Percentiles rank a stretch among this genome's conserved stretches.
Conservation (phyloP, 1,139 yeast genomes). For the Suhomyces anneliseae region DNA sequence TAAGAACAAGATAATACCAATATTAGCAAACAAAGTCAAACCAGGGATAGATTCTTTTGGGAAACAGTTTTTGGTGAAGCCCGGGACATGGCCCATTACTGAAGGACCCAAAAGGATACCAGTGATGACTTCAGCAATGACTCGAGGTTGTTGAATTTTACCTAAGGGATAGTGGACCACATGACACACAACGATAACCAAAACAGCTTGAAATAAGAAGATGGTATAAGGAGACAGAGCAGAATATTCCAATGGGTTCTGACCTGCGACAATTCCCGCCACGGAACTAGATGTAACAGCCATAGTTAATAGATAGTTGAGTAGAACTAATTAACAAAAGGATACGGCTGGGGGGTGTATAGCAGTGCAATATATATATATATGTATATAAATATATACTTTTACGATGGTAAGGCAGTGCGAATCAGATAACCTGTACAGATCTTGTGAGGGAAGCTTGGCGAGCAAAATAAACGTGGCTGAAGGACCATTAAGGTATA, state of each 20-base stretch:
- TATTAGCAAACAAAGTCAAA: conserved; percentile 63
- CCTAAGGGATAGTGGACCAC: conserved; percentile 59
- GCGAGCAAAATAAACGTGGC: no score
- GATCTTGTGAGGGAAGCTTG: neutral
- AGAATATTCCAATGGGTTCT: conserved; percentile 62
- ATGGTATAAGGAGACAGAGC: conserved; percentile 58
- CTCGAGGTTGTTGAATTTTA: conserved; percentile 67
- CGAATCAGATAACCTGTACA: neutral
- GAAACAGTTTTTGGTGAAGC: conserved; percentile 62
- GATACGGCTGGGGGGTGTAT: neutral
- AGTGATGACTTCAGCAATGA: conserved; percentile 74
- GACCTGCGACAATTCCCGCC: conserved; percentile 71
- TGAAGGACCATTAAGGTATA: no score
- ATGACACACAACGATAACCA: conserved; percentile 56
- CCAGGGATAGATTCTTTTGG: conserved; percentile 63
- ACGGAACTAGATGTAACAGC: conserved; percentile 34
- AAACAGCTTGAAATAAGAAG: conserved; percentile 59
- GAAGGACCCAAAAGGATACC: conserved; percentile 73
- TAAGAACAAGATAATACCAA: conserved; percentile 71
- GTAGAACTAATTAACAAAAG: neutral
- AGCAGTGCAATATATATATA: neutral
- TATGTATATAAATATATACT: neutral
- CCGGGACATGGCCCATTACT: conserved; percentile 68
- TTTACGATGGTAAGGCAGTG: neutral
- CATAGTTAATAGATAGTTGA: conserved; percentile 13